A percentile compares a stretch with the other conserved stretches of the same genome.
Evolutionary conservation across 2,329 filamentous ascomycete species (phyloP).

Genomic region (Fusarium coffeatum): DNA sequence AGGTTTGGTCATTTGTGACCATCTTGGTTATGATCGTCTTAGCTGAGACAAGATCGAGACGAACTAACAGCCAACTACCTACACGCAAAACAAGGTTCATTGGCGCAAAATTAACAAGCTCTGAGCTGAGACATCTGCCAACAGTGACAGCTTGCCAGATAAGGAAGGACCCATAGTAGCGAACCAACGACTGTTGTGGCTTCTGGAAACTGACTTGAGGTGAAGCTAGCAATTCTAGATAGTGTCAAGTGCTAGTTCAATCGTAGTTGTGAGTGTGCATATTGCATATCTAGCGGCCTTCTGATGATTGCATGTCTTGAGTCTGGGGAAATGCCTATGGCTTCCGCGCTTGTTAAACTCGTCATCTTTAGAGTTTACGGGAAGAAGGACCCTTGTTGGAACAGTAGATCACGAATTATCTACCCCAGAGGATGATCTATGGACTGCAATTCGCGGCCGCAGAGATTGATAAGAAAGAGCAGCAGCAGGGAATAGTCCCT

Average conservation of each 20-base stretch:
- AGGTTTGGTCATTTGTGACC: not conserved
- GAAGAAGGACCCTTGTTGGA: not conserved
- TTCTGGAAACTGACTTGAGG: no score
- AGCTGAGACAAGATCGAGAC: not conserved
- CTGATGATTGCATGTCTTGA: not conserved
- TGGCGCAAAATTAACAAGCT: not conserved
- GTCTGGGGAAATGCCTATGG: not conserved
- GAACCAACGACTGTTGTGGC: no score
- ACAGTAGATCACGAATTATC: not conserved
- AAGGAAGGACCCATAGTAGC: not conserved
- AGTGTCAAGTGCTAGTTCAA: no score
- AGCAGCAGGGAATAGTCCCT: not conserved
- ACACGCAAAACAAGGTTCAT: not conserved
- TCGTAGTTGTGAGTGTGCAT: no score
- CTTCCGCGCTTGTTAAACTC: not conserved
- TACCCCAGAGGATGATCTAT: not conserved
- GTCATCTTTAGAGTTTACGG: not conserved
- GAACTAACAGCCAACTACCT: not conserved
- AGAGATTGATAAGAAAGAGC: not conserved
- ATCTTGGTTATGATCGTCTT: not conserved
- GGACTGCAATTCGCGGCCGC: not conserved
- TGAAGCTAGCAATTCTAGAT: no score
- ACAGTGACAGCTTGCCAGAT: not conserved
- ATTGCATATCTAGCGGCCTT: no score
- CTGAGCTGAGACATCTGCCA: not conserved